Evolutionary conservation across 768 basidiomycete genomes (phyloP), one percentile per base, ranked within the genome.

Genomic region (Russula sp.): DNA sequence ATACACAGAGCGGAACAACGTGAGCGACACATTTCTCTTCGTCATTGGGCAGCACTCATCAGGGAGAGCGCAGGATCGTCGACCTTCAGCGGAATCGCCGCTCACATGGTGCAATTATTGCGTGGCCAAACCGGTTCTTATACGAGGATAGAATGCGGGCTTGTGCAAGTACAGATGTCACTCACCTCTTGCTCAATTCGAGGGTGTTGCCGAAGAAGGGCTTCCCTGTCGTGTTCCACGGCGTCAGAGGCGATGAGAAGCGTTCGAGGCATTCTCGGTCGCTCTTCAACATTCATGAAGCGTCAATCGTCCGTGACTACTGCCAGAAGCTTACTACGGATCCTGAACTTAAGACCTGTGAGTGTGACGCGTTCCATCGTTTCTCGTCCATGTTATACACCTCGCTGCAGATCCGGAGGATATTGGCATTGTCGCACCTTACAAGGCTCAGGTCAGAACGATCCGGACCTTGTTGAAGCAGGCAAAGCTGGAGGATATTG

Each of bases 361-460:
- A 48, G 74, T 65, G 4, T 51, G 10, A 3, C 22, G n/a, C 20
- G 13, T 59, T 5, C 42, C 22, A 18, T 45, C 11, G 20, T 48
- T 32, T 10, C 9, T 16, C 1, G 6, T 4, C 2, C 11, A 1
- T 27, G 16, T 22, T 14, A 2, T 20, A 18, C 10, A 44, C 14
- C 42, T 40, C 20, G 1, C 7, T 1, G 3, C 54, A 76, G 76
- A 45, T 0, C 64, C 71, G 6, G 49, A 62, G 2, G 70, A 77
- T 13, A 77, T 79, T 45, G 78, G 77, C 0, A 64, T 79, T 2
- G 74, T 79, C 37, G 67, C 76, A 11, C 78, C 78, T 1, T 77
- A 78, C 59, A 70, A 71, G 53, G 73, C 75, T 0, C 78, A 79
- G 57, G 69, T 68, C 10, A 68, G 68, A 57, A 74, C 74, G 48